A percentile compares a stretch with the other conserved stretches of the same genome.
Evolutionary conservation across 192 early-diverging fungal genomes (phyloP).

Genomic region (Spizellomyces sp.): DNA sequence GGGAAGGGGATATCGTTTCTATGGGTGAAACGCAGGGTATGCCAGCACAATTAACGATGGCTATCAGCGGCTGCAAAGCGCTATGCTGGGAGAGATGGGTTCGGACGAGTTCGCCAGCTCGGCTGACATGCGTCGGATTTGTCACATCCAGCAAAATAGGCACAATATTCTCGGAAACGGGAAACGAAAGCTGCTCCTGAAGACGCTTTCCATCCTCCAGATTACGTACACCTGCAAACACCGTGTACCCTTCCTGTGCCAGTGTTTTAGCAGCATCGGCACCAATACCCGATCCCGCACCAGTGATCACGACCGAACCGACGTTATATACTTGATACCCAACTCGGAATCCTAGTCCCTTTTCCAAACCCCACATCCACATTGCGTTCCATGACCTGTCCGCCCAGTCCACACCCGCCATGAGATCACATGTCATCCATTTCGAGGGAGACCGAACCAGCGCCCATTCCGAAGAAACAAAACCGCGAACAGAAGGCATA

Average conservation of each 20-base stretch:
- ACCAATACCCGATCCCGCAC: constrained; percentile 11
- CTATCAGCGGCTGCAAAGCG: constrained; percentile 24
- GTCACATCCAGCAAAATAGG: constrained; percentile 47
- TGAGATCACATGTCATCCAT: too few relatives aligned
- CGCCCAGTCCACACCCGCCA: too few relatives aligned
- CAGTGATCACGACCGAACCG: background rate
- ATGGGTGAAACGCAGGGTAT: constrained; percentile 35
- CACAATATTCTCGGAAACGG: constrained; percentile 14
- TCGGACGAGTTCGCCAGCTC: constrained; percentile 8
- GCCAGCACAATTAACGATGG: constrained; percentile 41
- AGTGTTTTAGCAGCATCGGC: constrained; percentile 17
- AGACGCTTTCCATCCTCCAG: constrained; percentile 32
- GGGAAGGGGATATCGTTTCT: constrained; percentile 29
- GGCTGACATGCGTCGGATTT: constrained; percentile 11
- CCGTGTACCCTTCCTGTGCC: constrained; percentile 33
- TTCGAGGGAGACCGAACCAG: too few relatives aligned
- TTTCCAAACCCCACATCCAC: too few relatives aligned
- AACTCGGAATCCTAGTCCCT: too few relatives aligned
- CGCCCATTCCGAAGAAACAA: too few relatives aligned
- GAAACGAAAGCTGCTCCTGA: background rate
- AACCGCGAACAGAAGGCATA: too few relatives aligned
- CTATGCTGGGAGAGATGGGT: background rate
- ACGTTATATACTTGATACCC: background rate
- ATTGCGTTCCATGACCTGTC: too few relatives aligned
- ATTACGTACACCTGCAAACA: constrained; percentile 44